Evolutionary conservation across 371 early-diverging fungal genomes (phyloP), one percentile per base, ranked within the genome.

Genomic region (Mucor racemosus): DNA sequence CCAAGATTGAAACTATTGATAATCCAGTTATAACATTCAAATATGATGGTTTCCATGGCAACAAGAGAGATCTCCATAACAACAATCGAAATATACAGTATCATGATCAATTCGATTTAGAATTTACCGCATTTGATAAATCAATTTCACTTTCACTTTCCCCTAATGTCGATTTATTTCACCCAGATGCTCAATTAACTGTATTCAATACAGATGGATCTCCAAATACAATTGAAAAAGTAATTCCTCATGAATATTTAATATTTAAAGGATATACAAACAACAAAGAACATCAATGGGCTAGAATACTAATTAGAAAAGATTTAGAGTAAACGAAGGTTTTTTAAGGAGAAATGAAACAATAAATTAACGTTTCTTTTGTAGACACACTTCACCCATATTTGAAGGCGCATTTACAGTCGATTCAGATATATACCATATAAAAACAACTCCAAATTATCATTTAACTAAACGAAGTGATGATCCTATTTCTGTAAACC

Each of bases 81-180:
- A 59, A 63, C n/a, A 41, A 17, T 14, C 31, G 5, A 26, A 31
- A 19, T 4, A 53, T 53, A 53, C 53, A 53, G 31, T 53, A 53
- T 31, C 53, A 53, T 53, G 53, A 53, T 53, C 53, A 53, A 53
- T 55, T 69, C 11, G 17, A 44, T 13, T 34, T 72, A 7, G 56
- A 62, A 6, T 67, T 72, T 17, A 41, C 60, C 8, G 72, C 67
- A 46, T 72, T 67, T 50, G 64, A 67, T 34, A 62, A 56, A 31
- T 14, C 88, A 0, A 90, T 90, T 67, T 69, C 76, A 17, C 78
- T 95, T 58, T 73, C 88, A 56, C 79, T 95, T 21, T 84, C 80
- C 64, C 93, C 90, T 26, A 92, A 94, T 76, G 26, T 62, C 19
- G 89, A 91, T 41, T 69, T 95, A 38, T 75, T 95, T 48, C 95